phyloP scores from a whole-genome alignment of 768 basidiomycete genomes.

The Hygrophorus russula region DNA sequence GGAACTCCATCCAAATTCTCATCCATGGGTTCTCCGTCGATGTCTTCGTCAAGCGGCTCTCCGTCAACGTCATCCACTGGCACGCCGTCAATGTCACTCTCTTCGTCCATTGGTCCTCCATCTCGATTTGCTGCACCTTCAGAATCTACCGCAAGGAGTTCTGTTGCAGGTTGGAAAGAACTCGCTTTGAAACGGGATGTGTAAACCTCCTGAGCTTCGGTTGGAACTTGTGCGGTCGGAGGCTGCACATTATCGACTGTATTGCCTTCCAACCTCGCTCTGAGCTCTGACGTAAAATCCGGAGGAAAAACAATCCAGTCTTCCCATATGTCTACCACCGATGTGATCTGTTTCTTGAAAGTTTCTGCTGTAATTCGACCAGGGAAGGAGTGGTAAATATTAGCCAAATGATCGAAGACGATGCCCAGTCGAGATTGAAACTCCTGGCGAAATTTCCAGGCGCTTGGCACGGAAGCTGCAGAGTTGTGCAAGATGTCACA shows the following conservation, averaged over 20 bases:
- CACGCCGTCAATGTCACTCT: conserved; percentile 20
- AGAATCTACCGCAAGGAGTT: background rate
- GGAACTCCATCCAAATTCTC: conserved; percentile 27
- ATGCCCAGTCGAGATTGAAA: conserved; percentile 87
- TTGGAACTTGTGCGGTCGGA: conserved; percentile 18
- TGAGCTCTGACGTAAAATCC: conserved; percentile 68
- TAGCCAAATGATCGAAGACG: conserved; percentile 92
- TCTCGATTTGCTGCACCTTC: conserved; percentile 20
- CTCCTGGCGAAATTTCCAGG: conserved; percentile 95
- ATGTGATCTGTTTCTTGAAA: conserved; percentile 86
- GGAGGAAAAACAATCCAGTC: conserved; percentile 96
- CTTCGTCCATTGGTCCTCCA: conserved; percentile 27
- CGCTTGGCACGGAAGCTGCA: conserved; percentile 84
- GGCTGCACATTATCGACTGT: conserved; percentile 17
- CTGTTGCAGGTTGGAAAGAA: conserved; percentile 62
- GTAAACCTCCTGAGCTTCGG: conserved; percentile 17
- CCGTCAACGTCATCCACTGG: conserved; percentile 25
- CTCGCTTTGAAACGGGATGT: conserved; percentile 67
- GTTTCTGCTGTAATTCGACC: conserved; percentile 93
- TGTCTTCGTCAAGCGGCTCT: conserved; percentile 24
- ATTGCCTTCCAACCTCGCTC: conserved; percentile 62
- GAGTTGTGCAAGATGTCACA: conserved; percentile 99
- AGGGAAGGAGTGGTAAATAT: conserved; percentile 91
- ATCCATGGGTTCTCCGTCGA: conserved; percentile 28
- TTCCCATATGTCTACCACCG: conserved; percentile 93